A percentile compares a stretch with the other conserved stretches of the same genome.
Evolutionary conservation across 2,329 filamentous ascomycete species (phyloP).

Genomic region (Plectosphaerella sp.): DNA sequence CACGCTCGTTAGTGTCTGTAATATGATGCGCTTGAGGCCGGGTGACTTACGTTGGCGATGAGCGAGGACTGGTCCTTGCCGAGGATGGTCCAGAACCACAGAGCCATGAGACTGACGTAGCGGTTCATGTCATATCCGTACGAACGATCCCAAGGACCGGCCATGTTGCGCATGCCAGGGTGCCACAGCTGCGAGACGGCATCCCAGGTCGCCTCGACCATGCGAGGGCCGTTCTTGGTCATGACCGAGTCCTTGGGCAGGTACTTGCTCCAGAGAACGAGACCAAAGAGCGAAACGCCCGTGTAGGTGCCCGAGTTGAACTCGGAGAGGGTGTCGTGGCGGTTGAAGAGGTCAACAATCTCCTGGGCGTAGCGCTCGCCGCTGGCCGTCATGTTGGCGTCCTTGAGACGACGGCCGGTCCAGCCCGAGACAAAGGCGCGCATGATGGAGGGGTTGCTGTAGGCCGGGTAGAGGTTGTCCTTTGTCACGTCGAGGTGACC

Average conservation of each 20-base stretch:
- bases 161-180: constrained; percentile 54
- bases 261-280: constrained; percentile 58
- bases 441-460: constrained; percentile 60
- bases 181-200: constrained; percentile 50
- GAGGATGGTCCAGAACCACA: constrained; percentile 55
- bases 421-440: constrained; percentile 57
- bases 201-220: constrained; percentile 49
- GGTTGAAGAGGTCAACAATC: constrained; percentile 52
- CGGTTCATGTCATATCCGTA: constrained; percentile 63
- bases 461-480: constrained; percentile 60
- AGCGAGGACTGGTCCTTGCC: constrained; percentile 39
- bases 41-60: constrained; percentile 21
- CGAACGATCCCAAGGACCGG: constrained; percentile 59
- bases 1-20: neutral
- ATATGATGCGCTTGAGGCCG: neutral
- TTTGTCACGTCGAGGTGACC: constrained; percentile 52
- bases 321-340: constrained; percentile 53
- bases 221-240: constrained; percentile 42
- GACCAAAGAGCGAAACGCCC: constrained; percentile 54
- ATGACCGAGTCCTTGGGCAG: constrained; percentile 49
- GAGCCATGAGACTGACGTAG: constrained; percentile 53
- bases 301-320: constrained; percentile 62
- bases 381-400: constrained; percentile 53
- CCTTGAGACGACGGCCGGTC: constrained; percentile 48
- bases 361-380: constrained; percentile 53